Base-by-base conservation (phyloP, 2,329 filamentous ascomycete species). In the Elsinoe batatas region DNA sequence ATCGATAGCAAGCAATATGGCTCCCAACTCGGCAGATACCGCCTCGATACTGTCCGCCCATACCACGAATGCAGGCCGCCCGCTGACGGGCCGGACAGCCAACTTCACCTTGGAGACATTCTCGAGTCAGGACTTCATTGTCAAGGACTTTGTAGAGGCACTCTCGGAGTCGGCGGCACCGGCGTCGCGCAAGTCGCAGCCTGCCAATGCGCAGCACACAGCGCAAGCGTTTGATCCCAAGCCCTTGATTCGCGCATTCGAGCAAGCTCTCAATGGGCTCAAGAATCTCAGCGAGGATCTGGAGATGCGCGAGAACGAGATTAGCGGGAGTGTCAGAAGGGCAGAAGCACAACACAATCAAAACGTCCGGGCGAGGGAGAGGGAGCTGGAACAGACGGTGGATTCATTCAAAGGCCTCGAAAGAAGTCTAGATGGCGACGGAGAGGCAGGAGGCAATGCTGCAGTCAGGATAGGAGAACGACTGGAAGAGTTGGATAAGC, bases 81-180 rank as follows among this genome's bases (percentile, higher is more conserved):
- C 64, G 2, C 58, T 61, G 10, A 61, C 62, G 8, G 44, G 61
- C 20, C 64, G 64, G 42, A 71, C 68, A 57, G 72, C 72, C 53
- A 70, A 71, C 26, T 96, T 96, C 74, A 88, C 83, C 8, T 78
- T 97, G 59, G 88, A 95, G 43, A 90, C 91, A 56, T 79, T 79
- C 68, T 73, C 74, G 44, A 75, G 69, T 62, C 74, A 74, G 64
- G 93, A 97, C 73, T 98, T 97, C 67, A 96, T 97, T 60, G 91
- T 97, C 62, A 90, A 95, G 66, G 93, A 98, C 74, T 98, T 98
- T 68, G 85, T 98, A 64, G 94, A 98, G 69, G 82, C 85, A 53
- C 83, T 98, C 57, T 93, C 91, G 51, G 91, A 97, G 60, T 87
- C 79, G 63, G 87, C 89, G 18, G 80, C 89, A 35, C 84, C 88